A percentile compares a stretch with the other conserved stretches of the same genome.
Evolutionary conservation across 371 early-diverging fungal genomes (phyloP).

Genomic region (Actinomucor elegans): DNA sequence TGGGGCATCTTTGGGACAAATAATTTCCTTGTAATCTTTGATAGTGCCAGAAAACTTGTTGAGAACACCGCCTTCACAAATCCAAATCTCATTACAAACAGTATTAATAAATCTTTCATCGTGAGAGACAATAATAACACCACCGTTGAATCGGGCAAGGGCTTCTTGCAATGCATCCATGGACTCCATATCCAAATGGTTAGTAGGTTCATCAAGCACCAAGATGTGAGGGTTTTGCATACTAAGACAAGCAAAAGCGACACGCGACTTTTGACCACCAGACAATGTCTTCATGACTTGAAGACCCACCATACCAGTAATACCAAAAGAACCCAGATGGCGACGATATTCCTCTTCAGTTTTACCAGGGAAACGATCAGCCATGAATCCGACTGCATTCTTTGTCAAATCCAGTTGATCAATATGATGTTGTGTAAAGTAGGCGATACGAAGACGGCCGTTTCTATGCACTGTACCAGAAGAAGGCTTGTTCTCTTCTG

Average conservation of each 20-base stretch:
- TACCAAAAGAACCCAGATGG: conserved; percentile 92
- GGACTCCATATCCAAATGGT: conserved; percentile 90
- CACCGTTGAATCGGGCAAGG: conserved; percentile 81
- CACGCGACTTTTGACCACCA: conserved; percentile 98
- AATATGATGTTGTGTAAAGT: conserved; percentile 98
- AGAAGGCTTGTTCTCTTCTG: conserved; percentile 77
- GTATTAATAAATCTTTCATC: conserved; percentile 88
- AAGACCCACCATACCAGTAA: conserved; percentile 93
- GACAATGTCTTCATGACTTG: conserved; percentile 94
- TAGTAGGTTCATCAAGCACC: conserved; percentile 95
- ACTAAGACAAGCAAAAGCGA: conserved; percentile 95
- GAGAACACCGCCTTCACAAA: conserved; percentile 70
- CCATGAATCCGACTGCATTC: conserved; percentile 88
- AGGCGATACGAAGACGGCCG: conserved; percentile 91
- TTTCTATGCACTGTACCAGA: conserved; percentile 86
- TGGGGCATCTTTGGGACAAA: conserved; percentile 35
- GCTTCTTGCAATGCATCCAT: conserved; percentile 89
- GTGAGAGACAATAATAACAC: conserved; percentile 92
- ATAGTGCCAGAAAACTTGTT: conserved; percentile 63
- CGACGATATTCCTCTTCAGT: conserved; percentile 95
- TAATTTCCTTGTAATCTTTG: conserved; percentile 49
- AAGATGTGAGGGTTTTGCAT: conserved; percentile 93
- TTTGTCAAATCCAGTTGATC: conserved; percentile 90
- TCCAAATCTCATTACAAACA: conserved; percentile 90
- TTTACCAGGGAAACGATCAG: conserved; percentile 84